Evolutionary conservation across 352 stramenopile genomes (phyloP).

Genomic region (Peronosclerospora sorghi): DNA sequence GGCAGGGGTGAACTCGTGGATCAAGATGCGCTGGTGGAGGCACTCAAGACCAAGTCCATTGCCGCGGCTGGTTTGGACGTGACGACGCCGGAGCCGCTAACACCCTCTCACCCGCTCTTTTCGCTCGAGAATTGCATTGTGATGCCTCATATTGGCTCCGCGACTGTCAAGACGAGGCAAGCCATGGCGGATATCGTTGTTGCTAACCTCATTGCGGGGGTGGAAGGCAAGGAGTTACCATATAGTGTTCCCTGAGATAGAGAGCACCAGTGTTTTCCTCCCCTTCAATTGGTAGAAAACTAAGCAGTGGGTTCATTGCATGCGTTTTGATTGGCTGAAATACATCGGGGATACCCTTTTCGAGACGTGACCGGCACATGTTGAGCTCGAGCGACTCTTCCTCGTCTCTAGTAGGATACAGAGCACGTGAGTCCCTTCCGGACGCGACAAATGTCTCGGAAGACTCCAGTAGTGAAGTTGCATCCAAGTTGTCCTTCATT

Average conservation of each 20-base stretch:
- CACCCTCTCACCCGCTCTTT: constrained; percentile 60
- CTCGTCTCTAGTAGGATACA: too few species aligned
- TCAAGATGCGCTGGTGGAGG: constrained; percentile 57
- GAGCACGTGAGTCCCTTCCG: neutral
- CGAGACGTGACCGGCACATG: too few species aligned
- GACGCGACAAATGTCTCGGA: constrained; percentile 26
- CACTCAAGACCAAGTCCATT: constrained; percentile 32
- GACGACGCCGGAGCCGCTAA: constrained; percentile 85
- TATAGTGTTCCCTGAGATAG: constrained; percentile 37
- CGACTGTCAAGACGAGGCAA: constrained; percentile 58
- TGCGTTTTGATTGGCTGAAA: too few species aligned
- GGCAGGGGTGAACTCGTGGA: constrained; percentile 85
- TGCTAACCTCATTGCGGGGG: constrained; percentile 42
- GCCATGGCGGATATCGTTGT: constrained; percentile 71
- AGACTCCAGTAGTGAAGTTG: constrained; percentile 24
- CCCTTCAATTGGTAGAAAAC: too few species aligned
- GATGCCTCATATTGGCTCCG: constrained; percentile 38
- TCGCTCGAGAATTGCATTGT: constrained; percentile 54
- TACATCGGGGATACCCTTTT: too few species aligned
- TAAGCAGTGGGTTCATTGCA: too few species aligned
- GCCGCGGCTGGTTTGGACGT: constrained; percentile 74
- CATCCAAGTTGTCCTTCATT: constrained; percentile 20
- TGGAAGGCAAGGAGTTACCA: constrained; percentile 28
- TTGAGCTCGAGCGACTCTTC: too few species aligned
- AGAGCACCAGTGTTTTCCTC: too few species aligned